Conservation (phyloP, 495 filamentous ascomycete species). For the Platismatia glauca region DNA sequence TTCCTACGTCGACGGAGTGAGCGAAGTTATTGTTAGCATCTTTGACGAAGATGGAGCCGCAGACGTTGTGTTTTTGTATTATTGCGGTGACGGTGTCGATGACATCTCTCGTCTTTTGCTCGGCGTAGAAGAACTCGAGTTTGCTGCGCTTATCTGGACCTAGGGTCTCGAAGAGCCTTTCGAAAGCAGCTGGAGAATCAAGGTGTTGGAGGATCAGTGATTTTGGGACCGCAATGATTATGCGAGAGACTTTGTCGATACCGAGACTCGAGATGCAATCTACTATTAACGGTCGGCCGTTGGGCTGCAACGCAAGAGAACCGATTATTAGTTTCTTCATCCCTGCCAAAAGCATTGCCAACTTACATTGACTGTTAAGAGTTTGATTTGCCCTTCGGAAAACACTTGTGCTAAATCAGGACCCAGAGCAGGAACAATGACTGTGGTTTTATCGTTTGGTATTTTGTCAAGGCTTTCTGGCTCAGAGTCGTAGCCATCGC, state of each 20-base stretch:
- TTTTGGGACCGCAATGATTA: neutral
- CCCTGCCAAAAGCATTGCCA: neutral
- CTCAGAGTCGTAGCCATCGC: neutral
- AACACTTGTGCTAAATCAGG: neutral
- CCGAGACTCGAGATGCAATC: slow-evolving; percentile 2
- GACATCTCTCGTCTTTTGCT: slow-evolving; percentile 1
- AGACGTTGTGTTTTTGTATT: neutral
- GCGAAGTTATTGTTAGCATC: slow-evolving; percentile 1
- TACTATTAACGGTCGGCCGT: neutral
- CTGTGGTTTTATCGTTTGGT: neutral
- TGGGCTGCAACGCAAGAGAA: neutral
- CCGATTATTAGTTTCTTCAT: neutral
- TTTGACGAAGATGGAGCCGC: neutral
- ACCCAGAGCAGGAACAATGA: neutral
- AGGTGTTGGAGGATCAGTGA: neutral
- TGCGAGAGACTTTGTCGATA: neutral
- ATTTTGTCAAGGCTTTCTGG: neutral
- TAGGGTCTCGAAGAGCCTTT: neutral
- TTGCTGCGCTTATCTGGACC: neutral
- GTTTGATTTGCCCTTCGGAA: neutral
- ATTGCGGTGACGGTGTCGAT: neutral
- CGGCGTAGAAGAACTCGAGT: neutral
- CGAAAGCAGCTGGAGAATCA: neutral
- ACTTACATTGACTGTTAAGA: neutral
- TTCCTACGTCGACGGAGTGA: neutral